Base-by-base conservation (phyloP, 139 green algal genomes). In the Prasinococcaceae sp. region DNA sequence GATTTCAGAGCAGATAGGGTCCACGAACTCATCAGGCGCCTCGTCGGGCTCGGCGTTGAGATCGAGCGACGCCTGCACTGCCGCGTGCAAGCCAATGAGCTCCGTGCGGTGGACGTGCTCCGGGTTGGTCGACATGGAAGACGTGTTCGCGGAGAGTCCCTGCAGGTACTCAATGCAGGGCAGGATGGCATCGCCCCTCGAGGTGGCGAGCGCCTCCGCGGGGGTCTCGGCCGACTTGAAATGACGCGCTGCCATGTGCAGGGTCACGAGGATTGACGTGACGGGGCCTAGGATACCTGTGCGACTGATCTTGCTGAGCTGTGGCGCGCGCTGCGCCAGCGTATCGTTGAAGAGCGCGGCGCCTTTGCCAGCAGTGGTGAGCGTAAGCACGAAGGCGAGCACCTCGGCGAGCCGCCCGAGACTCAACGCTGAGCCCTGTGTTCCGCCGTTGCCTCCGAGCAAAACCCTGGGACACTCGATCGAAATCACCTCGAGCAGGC, bases 401-500 rank as follows among this genome's bases (percentile, higher is more conserved):
- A 85, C 55, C 73, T 92, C 83, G 20, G 70, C 57, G 46, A 92
- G 68, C 19, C 82, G 69, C 36, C 50, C 66, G 8, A 79, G 25
- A 58, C 80, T 84, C 53, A 85, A 52, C 47, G 65, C 55, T 8
- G 32, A 16, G 22, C 16, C 55, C 16, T n/a, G n/a, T n/a, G n/a
- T n/a, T 30, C 45, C 43, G 20, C 30, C 14, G 10, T n/a, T 17
- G 23, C 50, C 19, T 36, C 32, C 38, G 3, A 77, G 39, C 28
- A 78, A 78, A 1, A 51, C 51, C 17, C 17, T 23, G 9, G 72
- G 59, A 32, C 86, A 32, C 4, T 63, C n/a, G 25, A 36, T 38
- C 4, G 71, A 52, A 24, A 77, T 40, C 19, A 88, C 79, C 74
- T 93, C 83, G n/a, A 92, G 61, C 2, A 86, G 52, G 30, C 79